Percentiles rank a stretch among this genome's conserved stretches.
Evolutionary conservation across 176 grass and related monocot species (phyloP).

Genomic region (Oryza glaberrima): DNA sequence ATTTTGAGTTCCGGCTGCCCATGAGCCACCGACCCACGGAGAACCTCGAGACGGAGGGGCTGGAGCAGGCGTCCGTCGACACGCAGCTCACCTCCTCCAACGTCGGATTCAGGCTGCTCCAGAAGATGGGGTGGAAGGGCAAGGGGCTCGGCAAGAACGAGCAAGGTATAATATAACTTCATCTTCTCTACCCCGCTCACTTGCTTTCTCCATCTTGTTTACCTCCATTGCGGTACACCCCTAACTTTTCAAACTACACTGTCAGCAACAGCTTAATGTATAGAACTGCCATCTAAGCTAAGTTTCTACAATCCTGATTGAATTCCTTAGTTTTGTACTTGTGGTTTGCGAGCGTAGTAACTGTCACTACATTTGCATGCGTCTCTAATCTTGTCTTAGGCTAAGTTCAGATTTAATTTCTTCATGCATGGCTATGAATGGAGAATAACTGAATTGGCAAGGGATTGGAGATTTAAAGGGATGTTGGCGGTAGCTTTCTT

Average conservation of each 20-base stretch:
- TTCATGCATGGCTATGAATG: neutral
- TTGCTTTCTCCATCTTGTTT: neutral
- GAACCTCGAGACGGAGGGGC: slow-evolving; percentile 86
- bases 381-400: neutral
- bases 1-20: slow-evolving; percentile 75
- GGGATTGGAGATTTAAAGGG: neutral
- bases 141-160: slow-evolving; percentile 97
- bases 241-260: neutral
- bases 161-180: slow-evolving; percentile 50
- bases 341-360: neutral
- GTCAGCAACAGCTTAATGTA: neutral
- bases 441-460: no score
- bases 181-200: neutral
- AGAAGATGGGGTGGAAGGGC: slow-evolving; percentile 99
- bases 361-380: neutral
- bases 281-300: neutral
- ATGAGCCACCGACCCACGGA: slow-evolving; percentile 76
- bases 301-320: neutral
- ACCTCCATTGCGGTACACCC: no score
- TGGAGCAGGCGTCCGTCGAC: slow-evolving; percentile 94
- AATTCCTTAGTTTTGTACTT: neutral
- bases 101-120: slow-evolving; percentile 82
- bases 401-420: neutral
- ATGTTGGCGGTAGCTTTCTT: neutral
- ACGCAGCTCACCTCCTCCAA: slow-evolving; percentile 75